A percentile compares a stretch with the other conserved stretches of the same genome.
These are phyloP conservation scores for Yarrowia porcina DNA, from an alignment of 805 yeast genomes.

Conservation along the genomic window DNA sequence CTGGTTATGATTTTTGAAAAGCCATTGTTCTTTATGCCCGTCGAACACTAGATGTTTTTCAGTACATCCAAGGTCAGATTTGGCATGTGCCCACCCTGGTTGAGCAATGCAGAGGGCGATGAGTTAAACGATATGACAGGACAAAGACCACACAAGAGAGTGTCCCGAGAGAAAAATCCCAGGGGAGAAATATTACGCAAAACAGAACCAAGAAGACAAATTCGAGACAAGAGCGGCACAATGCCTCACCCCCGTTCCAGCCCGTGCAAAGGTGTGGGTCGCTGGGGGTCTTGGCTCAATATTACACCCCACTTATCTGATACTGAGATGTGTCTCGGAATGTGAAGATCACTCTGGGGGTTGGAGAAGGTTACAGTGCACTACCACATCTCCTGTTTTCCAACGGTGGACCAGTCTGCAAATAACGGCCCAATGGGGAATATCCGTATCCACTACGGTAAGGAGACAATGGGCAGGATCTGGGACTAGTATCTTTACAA, in stretches of 20 bases:
- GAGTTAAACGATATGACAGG: slow-evolving; percentile 9
- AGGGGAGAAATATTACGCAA: background rate
- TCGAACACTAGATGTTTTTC: background rate
- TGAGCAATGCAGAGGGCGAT: slow-evolving; percentile 9
- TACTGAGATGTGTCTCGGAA: slow-evolving; percentile 5
- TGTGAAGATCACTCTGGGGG: slow-evolving; percentile 17
- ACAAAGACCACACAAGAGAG: background rate
- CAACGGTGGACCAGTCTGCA: background rate
- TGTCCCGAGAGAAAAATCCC: background rate
- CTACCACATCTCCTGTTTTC: background rate
- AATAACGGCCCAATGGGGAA: background rate
- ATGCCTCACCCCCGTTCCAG: background rate
- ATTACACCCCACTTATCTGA: background rate
- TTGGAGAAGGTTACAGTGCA: slow-evolving; percentile 1
- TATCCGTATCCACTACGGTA: background rate
- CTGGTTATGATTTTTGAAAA: background rate
- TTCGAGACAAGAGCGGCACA: background rate
- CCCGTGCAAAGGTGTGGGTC: too few relatives aligned
- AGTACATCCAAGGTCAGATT: background rate
- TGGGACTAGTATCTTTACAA: background rate
- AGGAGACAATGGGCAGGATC: background rate
- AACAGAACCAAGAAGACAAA: background rate
- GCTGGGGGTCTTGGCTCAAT: too few relatives aligned
- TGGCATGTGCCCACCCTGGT: slow-evolving; percentile 14
- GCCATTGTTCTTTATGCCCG: background rate